Evolutionary conservation across 2,329 filamentous ascomycete genomes (phyloP).

Genomic region (Xylariaceae sp.): DNA sequence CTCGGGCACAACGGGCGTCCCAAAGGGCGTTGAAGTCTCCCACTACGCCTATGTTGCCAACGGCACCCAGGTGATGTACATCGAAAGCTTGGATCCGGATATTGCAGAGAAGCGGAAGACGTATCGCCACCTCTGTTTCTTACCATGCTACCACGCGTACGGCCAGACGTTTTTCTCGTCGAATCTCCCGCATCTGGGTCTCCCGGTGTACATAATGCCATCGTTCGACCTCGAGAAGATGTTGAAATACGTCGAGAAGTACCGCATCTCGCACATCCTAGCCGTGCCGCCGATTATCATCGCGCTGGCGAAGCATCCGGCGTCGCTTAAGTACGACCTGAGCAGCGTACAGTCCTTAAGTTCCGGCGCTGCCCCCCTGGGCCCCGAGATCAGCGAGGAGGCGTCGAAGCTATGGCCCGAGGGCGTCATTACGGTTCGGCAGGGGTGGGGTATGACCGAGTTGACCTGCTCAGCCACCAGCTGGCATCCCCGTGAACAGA

Average conservation of each 20-base stretch:
- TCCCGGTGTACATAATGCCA: conserved; percentile 73
- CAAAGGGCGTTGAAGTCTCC: conserved; percentile 80
- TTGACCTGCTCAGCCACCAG: conserved; percentile 65
- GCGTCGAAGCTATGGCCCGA: conserved; percentile 53
- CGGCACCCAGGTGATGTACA: conserved; percentile 53
- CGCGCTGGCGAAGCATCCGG: conserved; percentile 66
- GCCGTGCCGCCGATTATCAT: conserved; percentile 75
- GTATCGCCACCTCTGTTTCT: conserved; percentile 56
- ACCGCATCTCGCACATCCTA: conserved; percentile 61
- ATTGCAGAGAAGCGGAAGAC: conserved; percentile 41
- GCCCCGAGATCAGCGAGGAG: conserved; percentile 52
- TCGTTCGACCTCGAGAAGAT: conserved; percentile 72
- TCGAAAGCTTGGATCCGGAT: conserved; percentile 44
- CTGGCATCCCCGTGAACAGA: conserved; percentile 52
- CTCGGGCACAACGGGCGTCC: conserved; percentile 72
- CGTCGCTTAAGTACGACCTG: conserved; percentile 62
- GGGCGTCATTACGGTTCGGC: conserved; percentile 41
- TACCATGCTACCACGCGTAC: conserved; percentile 74
- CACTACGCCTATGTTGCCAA: conserved; percentile 75
- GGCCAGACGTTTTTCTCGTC: conserved; percentile 68
- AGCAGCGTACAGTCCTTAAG: conserved; percentile 57
- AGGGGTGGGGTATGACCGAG: conserved; percentile 90
- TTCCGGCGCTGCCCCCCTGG: conserved; percentile 67
- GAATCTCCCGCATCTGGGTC: conserved; percentile 49
- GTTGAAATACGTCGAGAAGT: conserved; percentile 63